These are phyloP conservation scores for Russula virescens DNA, from an alignment of 768 basidiomycete genomes.

Conservation along the genomic window DNA sequence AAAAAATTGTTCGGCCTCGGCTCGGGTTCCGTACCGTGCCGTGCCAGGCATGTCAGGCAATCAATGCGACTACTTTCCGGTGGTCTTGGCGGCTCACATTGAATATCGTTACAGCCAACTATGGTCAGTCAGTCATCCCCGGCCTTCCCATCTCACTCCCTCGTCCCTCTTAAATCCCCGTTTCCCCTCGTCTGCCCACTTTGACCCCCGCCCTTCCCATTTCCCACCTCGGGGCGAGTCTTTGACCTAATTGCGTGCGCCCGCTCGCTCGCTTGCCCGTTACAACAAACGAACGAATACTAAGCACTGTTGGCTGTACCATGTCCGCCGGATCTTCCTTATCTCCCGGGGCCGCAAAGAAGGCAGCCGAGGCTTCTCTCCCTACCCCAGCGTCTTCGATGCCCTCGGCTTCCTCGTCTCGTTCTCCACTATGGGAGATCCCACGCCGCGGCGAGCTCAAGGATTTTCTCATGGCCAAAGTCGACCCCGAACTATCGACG, in stretches of 20 bases:
- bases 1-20: not conserved
- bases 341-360: not conserved
- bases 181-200: no score
- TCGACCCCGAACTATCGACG: conserved; percentile 47
- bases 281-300: not conserved
- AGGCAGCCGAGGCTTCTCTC: conserved; percentile 8
- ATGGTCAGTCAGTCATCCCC: no score
- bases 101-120: no score
- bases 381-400: conserved; percentile 12
- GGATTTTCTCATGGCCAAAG: conserved; percentile 34
- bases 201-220: no score
- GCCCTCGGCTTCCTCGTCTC: not conserved
- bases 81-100: no score
- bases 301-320: not conserved
- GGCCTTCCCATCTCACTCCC: not conserved
- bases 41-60: no score
- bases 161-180: not conserved
- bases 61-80: no score
- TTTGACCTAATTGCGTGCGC: no score
- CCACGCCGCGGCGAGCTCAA: conserved; percentile 32
- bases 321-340: not conserved
- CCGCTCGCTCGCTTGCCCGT: no score
- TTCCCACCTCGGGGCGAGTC: not conserved
- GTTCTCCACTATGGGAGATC: not conserved
- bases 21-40: no score